These are phyloP conservation scores for Rhamnella rubrinervis DNA, from an alignment of 331 rosid species.

Conservation along the genomic window DNA sequence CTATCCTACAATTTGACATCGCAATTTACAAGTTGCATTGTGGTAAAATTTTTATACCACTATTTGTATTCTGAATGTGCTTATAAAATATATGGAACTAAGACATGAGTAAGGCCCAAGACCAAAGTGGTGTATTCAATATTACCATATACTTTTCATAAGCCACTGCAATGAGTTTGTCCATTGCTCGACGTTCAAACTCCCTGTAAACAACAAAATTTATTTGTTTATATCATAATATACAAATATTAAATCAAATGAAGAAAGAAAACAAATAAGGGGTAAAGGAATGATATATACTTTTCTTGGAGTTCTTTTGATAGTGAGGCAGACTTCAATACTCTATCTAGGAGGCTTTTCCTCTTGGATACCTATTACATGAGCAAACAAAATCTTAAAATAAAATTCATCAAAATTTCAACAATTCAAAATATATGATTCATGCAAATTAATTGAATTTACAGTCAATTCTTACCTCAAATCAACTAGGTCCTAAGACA, in stretches of 20 bases:
- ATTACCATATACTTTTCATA: constrained; percentile 81
- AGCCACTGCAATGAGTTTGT: constrained; percentile 72
- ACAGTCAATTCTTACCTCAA: neutral
- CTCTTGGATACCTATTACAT: constrained; percentile 55
- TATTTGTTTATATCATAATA: constrained; percentile 21
- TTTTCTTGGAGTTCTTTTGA: constrained; percentile 63
- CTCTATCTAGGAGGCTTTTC: constrained; percentile 54
- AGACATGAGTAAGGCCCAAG: constrained; percentile 10
- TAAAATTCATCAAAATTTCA: neutral
- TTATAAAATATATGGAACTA: constrained; percentile 2
- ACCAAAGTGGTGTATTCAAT: constrained; percentile 14
- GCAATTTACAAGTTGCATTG: neutral
- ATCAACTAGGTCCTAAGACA: neutral
- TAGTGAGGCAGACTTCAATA: constrained; percentile 52
- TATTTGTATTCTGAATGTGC: neutral
- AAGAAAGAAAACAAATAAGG: constrained; percentile 16
- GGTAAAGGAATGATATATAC: constrained; percentile 46
- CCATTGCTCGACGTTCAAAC: constrained; percentile 73
- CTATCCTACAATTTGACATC: neutral
- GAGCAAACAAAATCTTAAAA: constrained; percentile 17
- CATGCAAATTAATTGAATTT: constrained; percentile 1
- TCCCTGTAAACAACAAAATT: constrained; percentile 50
- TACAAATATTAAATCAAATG: constrained; percentile 16
- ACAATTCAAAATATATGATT: neutral
- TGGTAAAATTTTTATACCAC: too few species aligned